phyloP scores from a whole-genome alignment of 352 stramenopile genomes.

The Aphanomyces stellatus region DNA sequence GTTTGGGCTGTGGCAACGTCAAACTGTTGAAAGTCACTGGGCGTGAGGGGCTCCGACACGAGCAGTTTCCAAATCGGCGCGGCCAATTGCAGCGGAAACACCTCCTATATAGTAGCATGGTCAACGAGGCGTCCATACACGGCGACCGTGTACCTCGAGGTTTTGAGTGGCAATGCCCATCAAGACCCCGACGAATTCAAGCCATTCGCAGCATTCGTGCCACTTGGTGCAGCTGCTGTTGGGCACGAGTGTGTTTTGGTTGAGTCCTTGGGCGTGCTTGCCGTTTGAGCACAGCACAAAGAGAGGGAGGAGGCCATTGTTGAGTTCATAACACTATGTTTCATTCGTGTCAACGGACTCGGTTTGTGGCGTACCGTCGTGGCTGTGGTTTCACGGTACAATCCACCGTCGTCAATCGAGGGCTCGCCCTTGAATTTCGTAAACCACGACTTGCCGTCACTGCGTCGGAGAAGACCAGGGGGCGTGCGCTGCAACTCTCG shows the following conservation, averaged over 20 bases:
- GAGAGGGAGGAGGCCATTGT: constrained; percentile 13
- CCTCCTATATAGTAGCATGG: not conserved
- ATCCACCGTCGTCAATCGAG: constrained; percentile 18
- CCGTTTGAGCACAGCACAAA: constrained; percentile 10
- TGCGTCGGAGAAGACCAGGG: constrained; percentile 12
- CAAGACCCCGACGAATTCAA: constrained; percentile 6
- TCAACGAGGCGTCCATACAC: not conserved
- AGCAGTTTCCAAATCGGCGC: constrained; percentile 16
- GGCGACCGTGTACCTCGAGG: not conserved
- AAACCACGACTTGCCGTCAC: constrained; percentile 20
- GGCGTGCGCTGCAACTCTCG: constrained; percentile 10
- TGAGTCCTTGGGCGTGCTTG: constrained; percentile 5
- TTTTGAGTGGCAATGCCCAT: constrained; percentile 21
- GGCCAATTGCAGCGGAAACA: constrained; percentile 9
- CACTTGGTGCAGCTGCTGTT: constrained; percentile 8
- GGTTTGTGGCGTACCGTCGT: constrained; percentile 1
- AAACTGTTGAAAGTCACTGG: constrained; percentile 6
- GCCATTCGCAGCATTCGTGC: constrained; percentile 18
- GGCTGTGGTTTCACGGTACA: constrained; percentile 18
- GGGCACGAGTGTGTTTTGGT: constrained; percentile 17
- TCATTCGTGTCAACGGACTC: not conserved
- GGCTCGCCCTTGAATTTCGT: constrained; percentile 20
- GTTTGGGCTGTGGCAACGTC: constrained; percentile 8
- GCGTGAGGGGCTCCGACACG: not conserved
- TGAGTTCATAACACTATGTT: constrained; percentile 19